A percentile compares a stretch with the other conserved stretches of the same genome.
These are phyloP conservation scores for Bimuria novae-zelandiae DNA, from an alignment of 2,329 filamentous ascomycete species.

Conservation along the genomic window DNA sequence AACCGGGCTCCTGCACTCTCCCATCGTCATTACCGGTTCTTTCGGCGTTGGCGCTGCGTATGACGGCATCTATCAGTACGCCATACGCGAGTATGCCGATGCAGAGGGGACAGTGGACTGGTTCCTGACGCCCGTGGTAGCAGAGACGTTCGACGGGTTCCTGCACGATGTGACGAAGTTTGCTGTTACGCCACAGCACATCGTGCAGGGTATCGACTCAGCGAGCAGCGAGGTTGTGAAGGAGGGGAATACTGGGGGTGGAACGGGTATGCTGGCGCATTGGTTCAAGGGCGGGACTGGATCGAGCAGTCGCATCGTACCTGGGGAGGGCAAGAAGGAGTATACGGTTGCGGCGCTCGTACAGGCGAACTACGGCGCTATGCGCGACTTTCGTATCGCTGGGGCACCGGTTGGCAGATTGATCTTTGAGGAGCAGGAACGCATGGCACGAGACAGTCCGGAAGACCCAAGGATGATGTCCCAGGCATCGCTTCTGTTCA, in stretches of 20 bases:
- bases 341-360: slow-evolving; percentile 67
- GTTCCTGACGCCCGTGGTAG: slow-evolving; percentile 62
- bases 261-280: slow-evolving; percentile 71
- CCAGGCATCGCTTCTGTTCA: slow-evolving; percentile 35
- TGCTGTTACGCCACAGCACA: slow-evolving; percentile 58
- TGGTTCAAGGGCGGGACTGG: slow-evolving; percentile 71
- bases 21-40: slow-evolving; percentile 64
- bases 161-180: slow-evolving; percentile 63
- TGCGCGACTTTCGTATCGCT: slow-evolving; percentile 61
- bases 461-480: slow-evolving; percentile 31
- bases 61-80: slow-evolving; percentile 63
- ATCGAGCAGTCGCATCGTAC: slow-evolving; percentile 61
- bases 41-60: slow-evolving; percentile 63
- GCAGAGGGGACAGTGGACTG: slow-evolving; percentile 53
- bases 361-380: slow-evolving; percentile 68
- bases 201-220: slow-evolving; percentile 59
- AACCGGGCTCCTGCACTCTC: slow-evolving; percentile 62
- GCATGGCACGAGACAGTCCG: slow-evolving; percentile 38
- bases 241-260: slow-evolving; percentile 68
- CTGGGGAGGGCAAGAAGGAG: slow-evolving; percentile 31
- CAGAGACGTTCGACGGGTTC: slow-evolving; percentile 67
- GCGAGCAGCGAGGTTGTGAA: slow-evolving; percentile 58
- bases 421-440: slow-evolving; percentile 54
- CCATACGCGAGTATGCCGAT: slow-evolving; percentile 52
- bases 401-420: slow-evolving; percentile 66